These are phyloP conservation scores for Penicillium aurantiogriseum DNA, from an alignment of 2,329 filamentous ascomycete species.

Conservation along the genomic window DNA sequence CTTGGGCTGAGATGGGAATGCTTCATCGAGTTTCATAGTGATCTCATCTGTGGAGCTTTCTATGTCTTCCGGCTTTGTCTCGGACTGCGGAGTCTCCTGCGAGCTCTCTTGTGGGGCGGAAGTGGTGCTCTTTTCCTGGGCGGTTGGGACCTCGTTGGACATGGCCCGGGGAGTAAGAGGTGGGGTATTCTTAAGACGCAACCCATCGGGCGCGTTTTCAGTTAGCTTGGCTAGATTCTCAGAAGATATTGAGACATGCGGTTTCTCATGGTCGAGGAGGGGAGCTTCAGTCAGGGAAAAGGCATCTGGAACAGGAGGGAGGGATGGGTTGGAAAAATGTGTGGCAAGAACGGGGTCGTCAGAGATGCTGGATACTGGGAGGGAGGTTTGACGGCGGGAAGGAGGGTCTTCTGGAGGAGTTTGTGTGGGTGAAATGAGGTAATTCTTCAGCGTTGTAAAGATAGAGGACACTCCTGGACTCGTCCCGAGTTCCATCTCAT, in stretches of 20 bases:
- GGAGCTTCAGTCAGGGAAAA: constrained; percentile 48
- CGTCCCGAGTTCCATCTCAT: constrained; percentile 42
- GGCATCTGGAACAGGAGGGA: constrained; percentile 52
- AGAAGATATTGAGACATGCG: constrained; percentile 43
- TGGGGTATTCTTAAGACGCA: constrained; percentile 79
- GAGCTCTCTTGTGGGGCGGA: constrained; percentile 15
- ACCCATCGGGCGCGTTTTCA: constrained; percentile 62
- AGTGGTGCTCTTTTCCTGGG: constrained; percentile 31
- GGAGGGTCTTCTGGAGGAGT: constrained; percentile 32
- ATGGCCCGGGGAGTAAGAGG: constrained; percentile 86
- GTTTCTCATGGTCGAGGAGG: constrained; percentile 50
- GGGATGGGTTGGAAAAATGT: constrained; percentile 67
- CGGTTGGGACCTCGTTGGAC: constrained; percentile 59
- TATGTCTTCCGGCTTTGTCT: constrained; percentile 23
- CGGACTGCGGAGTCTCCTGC: neutral
- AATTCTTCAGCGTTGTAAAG: constrained; percentile 46
- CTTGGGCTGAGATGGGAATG: constrained; percentile 30
- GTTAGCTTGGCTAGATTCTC: constrained; percentile 69
- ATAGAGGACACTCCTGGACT: constrained; percentile 43
- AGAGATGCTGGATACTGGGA: constrained; percentile 64
- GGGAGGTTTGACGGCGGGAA: constrained; percentile 46
- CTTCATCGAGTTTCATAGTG: constrained; percentile 38
- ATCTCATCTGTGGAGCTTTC: constrained; percentile 36
- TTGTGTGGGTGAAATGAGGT: constrained; percentile 38
- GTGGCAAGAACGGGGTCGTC: constrained; percentile 64